Evolutionary conservation across 371 early-diverging fungal species (phyloP).

Genomic region (Thermomucor indicae-seudaticae): DNA sequence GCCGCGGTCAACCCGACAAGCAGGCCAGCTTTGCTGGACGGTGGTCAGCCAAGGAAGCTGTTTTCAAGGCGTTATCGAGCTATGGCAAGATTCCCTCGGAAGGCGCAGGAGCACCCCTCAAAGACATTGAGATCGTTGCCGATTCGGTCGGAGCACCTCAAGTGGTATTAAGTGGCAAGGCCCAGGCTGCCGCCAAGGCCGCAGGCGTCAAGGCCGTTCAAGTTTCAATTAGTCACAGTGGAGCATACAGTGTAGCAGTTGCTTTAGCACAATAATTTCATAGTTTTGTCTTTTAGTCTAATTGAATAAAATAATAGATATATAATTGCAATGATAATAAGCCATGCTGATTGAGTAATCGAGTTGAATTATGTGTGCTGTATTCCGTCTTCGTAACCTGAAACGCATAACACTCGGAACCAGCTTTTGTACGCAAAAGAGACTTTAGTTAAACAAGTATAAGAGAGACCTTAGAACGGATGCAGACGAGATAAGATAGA

Average conservation of each 20-base stretch:
- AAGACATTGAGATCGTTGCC: conserved; percentile 82
- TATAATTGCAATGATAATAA: too few relatives aligned
- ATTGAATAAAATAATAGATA: not conserved
- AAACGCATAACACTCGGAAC: too few relatives aligned
- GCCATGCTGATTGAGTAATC: too few relatives aligned
- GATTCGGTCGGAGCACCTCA: conserved; percentile 81
- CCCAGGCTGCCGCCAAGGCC: conserved; percentile 61
- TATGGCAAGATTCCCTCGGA: conserved; percentile 67
- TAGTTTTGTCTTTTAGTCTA: conserved; percentile 3
- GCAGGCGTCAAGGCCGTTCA: conserved; percentile 77
- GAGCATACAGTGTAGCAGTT: conserved; percentile 89
- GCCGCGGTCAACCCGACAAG: conserved; percentile 70
- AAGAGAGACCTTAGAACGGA: too few relatives aligned
- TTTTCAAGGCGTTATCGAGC: conserved; percentile 90
- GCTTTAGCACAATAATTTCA: conserved; percentile 54
- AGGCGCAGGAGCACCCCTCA: conserved; percentile 86
- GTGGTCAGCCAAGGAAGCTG: conserved; percentile 97
- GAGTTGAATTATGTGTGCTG: too few relatives aligned
- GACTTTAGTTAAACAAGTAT: too few relatives aligned
- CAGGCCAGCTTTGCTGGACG: conserved; percentile 89
- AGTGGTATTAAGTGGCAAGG: conserved; percentile 86
- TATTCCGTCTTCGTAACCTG: too few relatives aligned
- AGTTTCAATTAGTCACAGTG: conserved; percentile 93
- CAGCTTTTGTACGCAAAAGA: too few relatives aligned
- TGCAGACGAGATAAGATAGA: too few relatives aligned